Conservation (phyloP, 495 filamentous ascomycete genomes). For the Friedmanniomyces endolithicus region DNA sequence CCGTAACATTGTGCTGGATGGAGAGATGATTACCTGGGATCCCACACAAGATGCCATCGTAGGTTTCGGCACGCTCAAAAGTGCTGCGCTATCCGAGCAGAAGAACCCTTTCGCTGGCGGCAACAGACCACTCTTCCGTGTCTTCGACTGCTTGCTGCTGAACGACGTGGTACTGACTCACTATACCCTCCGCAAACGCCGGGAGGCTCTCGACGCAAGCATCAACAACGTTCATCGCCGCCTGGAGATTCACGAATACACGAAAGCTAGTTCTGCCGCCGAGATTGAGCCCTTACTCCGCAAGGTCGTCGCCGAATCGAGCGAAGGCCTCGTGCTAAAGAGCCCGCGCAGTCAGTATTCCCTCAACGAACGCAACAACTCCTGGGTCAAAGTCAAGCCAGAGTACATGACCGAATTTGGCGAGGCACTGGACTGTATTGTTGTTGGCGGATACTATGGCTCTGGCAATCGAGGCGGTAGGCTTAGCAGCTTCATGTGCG, state of each 20-base stretch:
- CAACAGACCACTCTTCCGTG: slow-evolving; percentile 65
- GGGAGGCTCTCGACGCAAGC: slow-evolving; percentile 55
- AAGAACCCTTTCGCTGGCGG: slow-evolving; percentile 59
- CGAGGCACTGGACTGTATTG: slow-evolving; percentile 76
- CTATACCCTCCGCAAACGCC: slow-evolving; percentile 73
- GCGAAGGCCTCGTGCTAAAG: slow-evolving; percentile 87
- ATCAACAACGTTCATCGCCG: slow-evolving; percentile 56
- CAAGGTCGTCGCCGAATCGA: slow-evolving; percentile 72
- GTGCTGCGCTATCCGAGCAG: slow-evolving; percentile 70
- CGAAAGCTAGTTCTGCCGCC: slow-evolving; percentile 48
- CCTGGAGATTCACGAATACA: slow-evolving; percentile 71
- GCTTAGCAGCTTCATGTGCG: slow-evolving; percentile 79
- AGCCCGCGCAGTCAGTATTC: slow-evolving; percentile 84
- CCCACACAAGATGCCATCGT: slow-evolving; percentile 73
- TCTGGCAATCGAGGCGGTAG: slow-evolving; percentile 70
- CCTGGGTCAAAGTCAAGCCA: slow-evolving; percentile 98
- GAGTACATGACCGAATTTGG: slow-evolving; percentile 98
- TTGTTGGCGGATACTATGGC: slow-evolving; percentile 90
- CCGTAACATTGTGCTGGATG: slow-evolving; percentile 78
- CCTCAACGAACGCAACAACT: slow-evolving; percentile 82
- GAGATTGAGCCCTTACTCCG: slow-evolving; percentile 70
- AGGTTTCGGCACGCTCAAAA: slow-evolving; percentile 86
- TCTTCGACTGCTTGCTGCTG: slow-evolving; percentile 85
- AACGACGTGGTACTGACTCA: slow-evolving; percentile 68
- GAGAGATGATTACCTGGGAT: slow-evolving; percentile 99